phyloP scores from a whole-genome alignment of 306 rosid species.

The Sicyos edulis region DNA sequence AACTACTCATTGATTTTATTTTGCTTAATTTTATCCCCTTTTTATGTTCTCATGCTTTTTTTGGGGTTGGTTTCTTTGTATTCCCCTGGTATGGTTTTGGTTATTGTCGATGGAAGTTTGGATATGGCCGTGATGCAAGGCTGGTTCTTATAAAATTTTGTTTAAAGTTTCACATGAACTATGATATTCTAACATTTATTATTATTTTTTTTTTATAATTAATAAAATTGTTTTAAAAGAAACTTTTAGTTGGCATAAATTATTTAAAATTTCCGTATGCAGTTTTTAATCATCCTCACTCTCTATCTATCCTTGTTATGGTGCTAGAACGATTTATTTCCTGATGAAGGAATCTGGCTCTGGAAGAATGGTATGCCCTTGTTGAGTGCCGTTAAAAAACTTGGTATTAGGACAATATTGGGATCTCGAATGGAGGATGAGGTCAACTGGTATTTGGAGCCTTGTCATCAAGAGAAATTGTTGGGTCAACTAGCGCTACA shows the following conservation, averaged over 20 bases:
- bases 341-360: conserved; percentile 84
- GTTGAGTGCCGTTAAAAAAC: conserved; percentile 72
- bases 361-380: conserved; percentile 91
- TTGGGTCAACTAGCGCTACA: conserved; percentile 63
- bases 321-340: conserved; percentile 84
- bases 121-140: no score
- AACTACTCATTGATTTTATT: neutral
- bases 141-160: neutral
- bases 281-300: neutral
- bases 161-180: neutral
- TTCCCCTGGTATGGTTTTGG: neutral
- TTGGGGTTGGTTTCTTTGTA: neutral
- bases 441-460: conserved; percentile 85
- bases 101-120: neutral
- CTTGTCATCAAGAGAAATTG: conserved; percentile 68
- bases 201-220: neutral
- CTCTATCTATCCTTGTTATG: neutral
- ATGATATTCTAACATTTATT: neutral
- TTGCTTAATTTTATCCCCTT: neutral
- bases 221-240: neutral
- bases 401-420: conserved; percentile 71
- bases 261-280: neutral
- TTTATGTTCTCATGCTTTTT: neutral
- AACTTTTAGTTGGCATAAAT: neutral
- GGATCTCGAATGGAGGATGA: conserved; percentile 75